Evolutionary conservation across 495 filamentous ascomycete genomes (phyloP).

Genomic region (Lepraria neglecta): DNA sequence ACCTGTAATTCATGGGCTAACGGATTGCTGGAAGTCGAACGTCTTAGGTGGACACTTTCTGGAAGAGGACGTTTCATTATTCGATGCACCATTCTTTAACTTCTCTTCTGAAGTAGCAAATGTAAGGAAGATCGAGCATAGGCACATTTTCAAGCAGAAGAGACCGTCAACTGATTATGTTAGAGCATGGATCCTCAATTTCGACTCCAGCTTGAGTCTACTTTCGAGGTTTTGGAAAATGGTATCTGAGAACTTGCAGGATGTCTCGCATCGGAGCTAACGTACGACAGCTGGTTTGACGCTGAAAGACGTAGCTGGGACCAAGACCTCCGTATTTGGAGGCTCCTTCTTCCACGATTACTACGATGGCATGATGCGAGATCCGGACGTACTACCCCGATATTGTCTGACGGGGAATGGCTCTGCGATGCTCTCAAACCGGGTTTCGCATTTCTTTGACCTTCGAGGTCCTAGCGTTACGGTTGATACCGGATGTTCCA

Average conservation of each 20-base stretch:
- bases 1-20: not conserved
- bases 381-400: not conserved
- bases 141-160: conserved; percentile 12
- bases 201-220: conserved; percentile 48
- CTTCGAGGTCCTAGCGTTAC: conserved; percentile 22
- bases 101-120: too few relatives aligned
- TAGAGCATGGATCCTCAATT: conserved; percentile 46
- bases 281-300: conserved; percentile 4
- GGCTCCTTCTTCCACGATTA: conserved; percentile 23
- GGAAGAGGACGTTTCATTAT: too few relatives aligned
- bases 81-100: too few relatives aligned
- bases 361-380: conserved; percentile 4
- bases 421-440: conserved; percentile 23
- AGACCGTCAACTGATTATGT: too few relatives aligned
- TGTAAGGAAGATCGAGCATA: conserved; percentile 7
- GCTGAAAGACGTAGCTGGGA: conserved; percentile 23
- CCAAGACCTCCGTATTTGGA: conserved; percentile 22
- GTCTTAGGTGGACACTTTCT: too few relatives aligned
- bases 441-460: conserved; percentile 32
- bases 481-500: conserved; percentile 40
- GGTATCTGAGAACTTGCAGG: conserved; percentile 10
- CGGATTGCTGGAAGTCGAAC: not conserved
- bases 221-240: conserved; percentile 52
- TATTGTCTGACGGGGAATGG: conserved; percentile 18
- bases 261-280: conserved; percentile 1